Base-by-base conservation (phyloP, 345 rosid genomes). In the Schrenkiella parvula region DNA sequence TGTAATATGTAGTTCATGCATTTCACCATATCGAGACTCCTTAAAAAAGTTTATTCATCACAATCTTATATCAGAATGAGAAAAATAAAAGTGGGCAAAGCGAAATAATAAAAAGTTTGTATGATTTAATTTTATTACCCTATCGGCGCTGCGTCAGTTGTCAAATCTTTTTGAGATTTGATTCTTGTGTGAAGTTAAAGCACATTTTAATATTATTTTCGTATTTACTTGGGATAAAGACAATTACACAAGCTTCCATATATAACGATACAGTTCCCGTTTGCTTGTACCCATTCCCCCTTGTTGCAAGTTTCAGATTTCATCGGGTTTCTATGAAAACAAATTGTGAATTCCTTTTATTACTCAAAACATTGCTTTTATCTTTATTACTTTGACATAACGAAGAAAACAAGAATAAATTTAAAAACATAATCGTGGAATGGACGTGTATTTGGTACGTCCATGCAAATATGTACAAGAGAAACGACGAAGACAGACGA, bases 151-250 rank as follows among this genome's bases (percentile, higher is more conserved):
- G 28, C 13, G 76, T 72, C 70, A 17, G 54, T 64, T 64, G 56
- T 72, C 70, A 72, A 42, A 72, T 72, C 76, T 71, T 50, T 41
- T 41, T 29, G 29, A 41, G 70, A 64, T 72, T 72, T 64, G 76
- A 72, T 64, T 72, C 76, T 53, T 53, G 38, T 31, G 13, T 52
- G 22, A 62, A 61, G 55, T 50, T 23, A 23, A 15, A n/a, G n/a
- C 50, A 35, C 28, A 25, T 37, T 60, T 23, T 47, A 15, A n/a
- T 35, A 47, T 25, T 15, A 8, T 48, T 48, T 61, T 34, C 50
- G 23, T 71, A 51, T 26, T 61, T 71, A 39, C 22, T 39, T 38
- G 25, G 3, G 29, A 26, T 3, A 38, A 41, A 51, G 69, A 62
- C 69, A 63, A 41, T 29, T 52, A 62, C 54, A 41, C 53, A 29